A percentile compares a stretch with the other conserved stretches of the same genome.
Conservation (phyloP, 495 filamentous ascomycete species). For the Margaritispora aquatica region DNA sequence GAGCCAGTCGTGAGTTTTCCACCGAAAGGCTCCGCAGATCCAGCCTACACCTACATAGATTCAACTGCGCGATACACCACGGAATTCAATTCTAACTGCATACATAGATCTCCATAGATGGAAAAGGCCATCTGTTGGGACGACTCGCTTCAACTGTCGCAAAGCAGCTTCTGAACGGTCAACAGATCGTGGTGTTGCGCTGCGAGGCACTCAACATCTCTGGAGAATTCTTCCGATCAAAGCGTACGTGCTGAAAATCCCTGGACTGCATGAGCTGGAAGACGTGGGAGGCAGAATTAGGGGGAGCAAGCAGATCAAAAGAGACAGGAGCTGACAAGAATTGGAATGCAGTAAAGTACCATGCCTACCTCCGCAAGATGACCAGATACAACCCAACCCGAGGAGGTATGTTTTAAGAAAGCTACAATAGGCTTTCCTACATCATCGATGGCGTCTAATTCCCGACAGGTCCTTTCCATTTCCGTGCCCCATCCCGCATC, state of each 20-base stretch:
- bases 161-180: conserved; percentile 98
- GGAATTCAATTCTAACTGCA: conserved; percentile 11
- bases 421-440: neutral
- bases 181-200: conserved; percentile 98
- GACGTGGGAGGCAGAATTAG: conserved; percentile 12
- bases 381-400: conserved; percentile 99
- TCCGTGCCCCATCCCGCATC: conserved; percentile 96
- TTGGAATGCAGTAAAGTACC: conserved; percentile 86
- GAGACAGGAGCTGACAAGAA: conserved; percentile 25
- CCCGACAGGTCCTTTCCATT: conserved; percentile 97
- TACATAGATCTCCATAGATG: conserved; percentile 88
- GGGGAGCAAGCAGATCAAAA: neutral
- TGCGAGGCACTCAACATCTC: conserved; percentile 99
- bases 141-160: conserved; percentile 97
- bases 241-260: conserved; percentile 68
- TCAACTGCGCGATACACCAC: no score
- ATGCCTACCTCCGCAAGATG: conserved; percentile 98
- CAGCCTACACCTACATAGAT: no score
- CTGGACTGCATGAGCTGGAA: conserved; percentile 3
- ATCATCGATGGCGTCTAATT: no score
- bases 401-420: conserved; percentile 60
- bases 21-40: no score
- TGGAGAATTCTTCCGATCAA: conserved; percentile 99
- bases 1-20: conserved; percentile 83
- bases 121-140: conserved; percentile 99